These are phyloP conservation scores for Ordospora pajunii DNA, from an alignment of 371 early-diverging fungal genomes.

Conservation along the genomic window DNA sequence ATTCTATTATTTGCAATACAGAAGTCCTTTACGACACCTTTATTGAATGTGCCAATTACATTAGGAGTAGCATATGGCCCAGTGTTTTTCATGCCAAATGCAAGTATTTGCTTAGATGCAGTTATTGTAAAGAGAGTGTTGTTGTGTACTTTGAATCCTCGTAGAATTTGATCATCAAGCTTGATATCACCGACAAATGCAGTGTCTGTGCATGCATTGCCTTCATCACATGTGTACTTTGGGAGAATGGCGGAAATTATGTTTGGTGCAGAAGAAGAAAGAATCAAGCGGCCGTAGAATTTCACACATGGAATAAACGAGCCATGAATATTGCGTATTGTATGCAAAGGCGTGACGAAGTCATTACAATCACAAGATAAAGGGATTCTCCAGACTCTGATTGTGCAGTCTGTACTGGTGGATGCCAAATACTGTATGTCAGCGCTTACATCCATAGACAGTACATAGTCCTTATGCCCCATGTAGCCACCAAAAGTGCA, in stretches of 20 bases:
- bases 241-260: not conserved
- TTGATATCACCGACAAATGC: not conserved
- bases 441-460: constrained; percentile 65
- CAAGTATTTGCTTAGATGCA: not conserved
- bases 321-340: constrained; percentile 18
- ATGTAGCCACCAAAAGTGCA: constrained; percentile 64
- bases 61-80: not conserved
- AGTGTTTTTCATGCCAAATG: not conserved
- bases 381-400: constrained; percentile 63
- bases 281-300: constrained; percentile 50
- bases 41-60: not conserved
- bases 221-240: not conserved
- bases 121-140: not conserved
- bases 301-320: constrained; percentile 34
- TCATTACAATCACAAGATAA: not conserved
- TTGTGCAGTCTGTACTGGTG: constrained; percentile 66
- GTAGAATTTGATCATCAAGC: not conserved
- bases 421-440: constrained; percentile 64
- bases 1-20: not conserved
- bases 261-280: not conserved
- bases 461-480: constrained; percentile 65
- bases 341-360: constrained; percentile 15
- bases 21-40: not conserved
- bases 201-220: not conserved
- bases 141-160: not conserved